phyloP scores from a whole-genome alignment of 2,329 filamentous ascomycete genomes.

The Gnomoniopsis sp. region DNA sequence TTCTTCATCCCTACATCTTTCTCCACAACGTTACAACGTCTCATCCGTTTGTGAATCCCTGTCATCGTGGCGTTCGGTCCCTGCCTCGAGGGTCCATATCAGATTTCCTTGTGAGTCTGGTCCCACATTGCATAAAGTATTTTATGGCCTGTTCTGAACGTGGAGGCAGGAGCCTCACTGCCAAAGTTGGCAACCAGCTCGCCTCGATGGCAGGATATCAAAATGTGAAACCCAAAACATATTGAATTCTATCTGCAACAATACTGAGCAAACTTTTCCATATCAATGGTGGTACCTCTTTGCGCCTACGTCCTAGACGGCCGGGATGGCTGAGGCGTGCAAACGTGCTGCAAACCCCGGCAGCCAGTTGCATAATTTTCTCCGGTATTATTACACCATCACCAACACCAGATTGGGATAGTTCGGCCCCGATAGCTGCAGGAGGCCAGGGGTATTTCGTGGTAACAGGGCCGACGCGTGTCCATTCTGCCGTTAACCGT shows the following conservation, averaged over 20 bases:
- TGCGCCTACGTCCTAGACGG: no score
- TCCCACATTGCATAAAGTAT: not conserved
- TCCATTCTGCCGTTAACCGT: not conserved
- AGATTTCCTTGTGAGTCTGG: not conserved
- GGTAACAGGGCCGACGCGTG: not conserved
- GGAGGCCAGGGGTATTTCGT: not conserved
- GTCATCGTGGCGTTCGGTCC: not conserved
- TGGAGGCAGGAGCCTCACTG: not conserved
- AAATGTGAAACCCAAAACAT: not conserved
- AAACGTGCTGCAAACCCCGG: not conserved
- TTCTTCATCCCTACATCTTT: not conserved
- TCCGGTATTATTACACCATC: not conserved
- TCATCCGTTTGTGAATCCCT: not conserved
- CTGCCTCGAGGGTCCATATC: not conserved
- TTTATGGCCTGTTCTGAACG: no score
- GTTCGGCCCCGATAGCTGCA: not conserved
- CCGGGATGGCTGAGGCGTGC: no score
- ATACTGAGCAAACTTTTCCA: not conserved
- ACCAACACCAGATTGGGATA: not conserved
- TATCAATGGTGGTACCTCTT: not conserved
- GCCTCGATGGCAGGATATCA: not conserved
- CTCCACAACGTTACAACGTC: not conserved
- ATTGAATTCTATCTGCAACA: not conserved
- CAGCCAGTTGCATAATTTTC: not conserved
- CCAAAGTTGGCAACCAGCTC: not conserved